Conservation (phyloP, 2,329 filamentous ascomycete species). For the Bipolaris victoriae region DNA sequence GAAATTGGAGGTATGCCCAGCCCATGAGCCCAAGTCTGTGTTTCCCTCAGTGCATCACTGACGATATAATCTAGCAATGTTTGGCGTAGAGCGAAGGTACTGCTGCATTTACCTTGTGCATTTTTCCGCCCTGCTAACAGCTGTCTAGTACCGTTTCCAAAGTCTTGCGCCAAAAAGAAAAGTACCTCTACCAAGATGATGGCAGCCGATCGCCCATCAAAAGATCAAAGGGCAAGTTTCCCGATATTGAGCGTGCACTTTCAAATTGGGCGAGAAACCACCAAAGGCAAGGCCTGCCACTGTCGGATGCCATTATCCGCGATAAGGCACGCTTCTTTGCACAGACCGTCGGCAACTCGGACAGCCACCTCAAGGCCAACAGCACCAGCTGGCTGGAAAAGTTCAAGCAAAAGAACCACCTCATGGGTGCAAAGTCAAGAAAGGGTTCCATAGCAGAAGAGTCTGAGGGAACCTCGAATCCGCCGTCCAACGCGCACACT, state of each 20-base stretch:
- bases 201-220: slow-evolving; percentile 80
- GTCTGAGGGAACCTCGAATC: slow-evolving; percentile 66
- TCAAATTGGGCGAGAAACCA: slow-evolving; percentile 86
- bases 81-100: slow-evolving; percentile 97
- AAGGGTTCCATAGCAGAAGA: slow-evolving; percentile 69
- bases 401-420: slow-evolving; percentile 87
- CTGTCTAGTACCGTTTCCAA: slow-evolving; percentile 91
- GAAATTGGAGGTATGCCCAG: slow-evolving; percentile 80
- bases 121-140: slow-evolving; percentile 23
- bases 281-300: slow-evolving; percentile 73
- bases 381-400: slow-evolving; percentile 87
- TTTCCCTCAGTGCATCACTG: slow-evolving; percentile 31
- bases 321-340: slow-evolving; percentile 86
- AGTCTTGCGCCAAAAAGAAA: slow-evolving; percentile 91
- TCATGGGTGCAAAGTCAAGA: slow-evolving; percentile 60
- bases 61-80: slow-evolving; percentile 66
- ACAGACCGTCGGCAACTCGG: slow-evolving; percentile 71
- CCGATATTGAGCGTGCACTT: slow-evolving; percentile 90
- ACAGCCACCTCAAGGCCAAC: slow-evolving; percentile 72
- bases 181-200: slow-evolving; percentile 84
- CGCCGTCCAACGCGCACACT: slow-evolving; percentile 65
- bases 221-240: slow-evolving; percentile 80
- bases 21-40: slow-evolving; percentile 23
- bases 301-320: slow-evolving; percentile 81
- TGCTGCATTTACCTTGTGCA: slow-evolving; percentile 11